A percentile compares a stretch with the other conserved stretches of the same genome.
phyloP scores from a whole-genome alignment of 2,329 filamentous ascomycete genomes.

The Sordariomycetes sp. region DNA sequence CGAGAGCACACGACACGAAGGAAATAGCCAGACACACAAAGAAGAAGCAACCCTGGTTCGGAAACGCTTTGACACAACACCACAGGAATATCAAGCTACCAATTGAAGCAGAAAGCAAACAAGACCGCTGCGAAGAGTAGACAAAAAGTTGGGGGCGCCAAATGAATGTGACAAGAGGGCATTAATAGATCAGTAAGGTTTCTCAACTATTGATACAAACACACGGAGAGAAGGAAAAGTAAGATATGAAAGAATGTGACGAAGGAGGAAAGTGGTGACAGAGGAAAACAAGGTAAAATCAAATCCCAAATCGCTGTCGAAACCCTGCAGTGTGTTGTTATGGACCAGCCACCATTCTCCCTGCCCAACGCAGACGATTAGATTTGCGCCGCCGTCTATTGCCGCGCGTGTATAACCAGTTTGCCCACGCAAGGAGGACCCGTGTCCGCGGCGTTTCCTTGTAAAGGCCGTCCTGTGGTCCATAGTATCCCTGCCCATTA shows the following conservation, averaged over 20 bases:
- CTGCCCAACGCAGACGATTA: conserved; percentile 4
- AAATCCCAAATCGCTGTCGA: background rate
- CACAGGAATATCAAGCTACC: background rate
- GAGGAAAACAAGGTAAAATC: background rate
- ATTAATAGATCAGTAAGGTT: background rate
- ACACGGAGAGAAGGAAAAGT: conserved; percentile 23
- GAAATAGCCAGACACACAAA: background rate
- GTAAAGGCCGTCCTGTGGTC: conserved; percentile 5
- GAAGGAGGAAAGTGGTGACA: conserved; percentile 22
- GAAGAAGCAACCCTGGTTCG: background rate
- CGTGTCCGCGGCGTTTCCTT: background rate
- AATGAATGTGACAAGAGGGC: conserved; percentile 21
- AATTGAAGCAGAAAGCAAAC: conserved; percentile 1
- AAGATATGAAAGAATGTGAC: conserved; percentile 18
- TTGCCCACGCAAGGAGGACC: conserved; percentile 4
- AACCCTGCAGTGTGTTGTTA: background rate
- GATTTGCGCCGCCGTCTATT: conserved; percentile 3
- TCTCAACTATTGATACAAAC: background rate
- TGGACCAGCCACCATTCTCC: conserved; percentile 6
- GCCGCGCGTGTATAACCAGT: conserved; percentile 5
- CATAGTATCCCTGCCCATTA: conserved; percentile 2
- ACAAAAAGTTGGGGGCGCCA: conserved; percentile 18
- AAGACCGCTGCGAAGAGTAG: conserved; percentile 20
- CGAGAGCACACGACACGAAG: background rate
- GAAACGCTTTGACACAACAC: background rate